Evolutionary conservation across 176 grass and related monocot genomes (phyloP).

Genomic region (Juncus inflexus): DNA sequence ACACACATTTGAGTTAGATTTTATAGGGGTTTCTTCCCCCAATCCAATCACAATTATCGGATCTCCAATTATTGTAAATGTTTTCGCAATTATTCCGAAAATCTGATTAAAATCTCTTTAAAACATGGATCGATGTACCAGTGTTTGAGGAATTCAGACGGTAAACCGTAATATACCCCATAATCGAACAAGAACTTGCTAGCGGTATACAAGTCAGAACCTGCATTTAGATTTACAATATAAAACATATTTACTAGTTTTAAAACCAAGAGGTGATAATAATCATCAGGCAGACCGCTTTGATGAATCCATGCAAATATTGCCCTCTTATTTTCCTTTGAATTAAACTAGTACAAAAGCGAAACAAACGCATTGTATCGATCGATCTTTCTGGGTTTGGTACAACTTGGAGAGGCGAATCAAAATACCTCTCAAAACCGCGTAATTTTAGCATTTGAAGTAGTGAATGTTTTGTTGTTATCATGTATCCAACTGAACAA

Average conservation of each 20-base stretch:
- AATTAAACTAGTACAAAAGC: constrained; percentile 26
- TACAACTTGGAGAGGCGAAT: constrained; percentile 28
- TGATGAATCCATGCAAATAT: constrained; percentile 34
- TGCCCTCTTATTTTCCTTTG: not conserved
- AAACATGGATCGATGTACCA: constrained; percentile 7
- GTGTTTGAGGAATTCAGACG: constrained; percentile 30
- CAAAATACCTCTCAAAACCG: constrained; percentile 39
- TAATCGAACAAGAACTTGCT: constrained; percentile 8
- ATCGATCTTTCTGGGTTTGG: not conserved
- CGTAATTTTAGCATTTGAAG: constrained; percentile 44
- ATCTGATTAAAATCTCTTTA: not conserved
- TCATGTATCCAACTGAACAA: constrained; percentile 19
- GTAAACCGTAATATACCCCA: constrained; percentile 39
- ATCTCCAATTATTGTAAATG: constrained; percentile 45
- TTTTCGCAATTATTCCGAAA: constrained; percentile 45
- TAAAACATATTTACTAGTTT: constrained; percentile 49
- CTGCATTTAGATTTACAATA: constrained; percentile 32
- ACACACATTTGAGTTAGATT: constrained; percentile 26
- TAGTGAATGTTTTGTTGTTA: constrained; percentile 51
- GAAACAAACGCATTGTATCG: not conserved
- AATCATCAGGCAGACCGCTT: constrained; percentile 5
- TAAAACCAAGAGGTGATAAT: constrained; percentile 26
- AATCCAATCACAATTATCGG: constrained; percentile 48
- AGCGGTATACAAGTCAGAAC: constrained; percentile 16
- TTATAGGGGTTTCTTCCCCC: not conserved